Base-by-base conservation (phyloP, 805 yeast species). In the Torulaspora franciscae region DNA sequence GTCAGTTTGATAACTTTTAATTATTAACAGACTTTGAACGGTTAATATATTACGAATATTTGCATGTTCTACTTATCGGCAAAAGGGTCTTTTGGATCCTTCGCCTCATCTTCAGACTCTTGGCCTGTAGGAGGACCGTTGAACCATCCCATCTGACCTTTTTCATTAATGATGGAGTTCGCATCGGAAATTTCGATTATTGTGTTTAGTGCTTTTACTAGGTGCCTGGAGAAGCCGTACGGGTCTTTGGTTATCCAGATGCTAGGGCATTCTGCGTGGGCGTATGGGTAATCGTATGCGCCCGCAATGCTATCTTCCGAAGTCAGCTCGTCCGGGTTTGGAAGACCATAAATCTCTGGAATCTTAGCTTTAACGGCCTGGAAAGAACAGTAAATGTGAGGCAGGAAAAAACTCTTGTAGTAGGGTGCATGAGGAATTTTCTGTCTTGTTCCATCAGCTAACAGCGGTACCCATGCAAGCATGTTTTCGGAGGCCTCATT, bases 241-340 rank as follows among this genome's bases (percentile, higher is more conserved):
- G 86, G 83, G 63, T 91, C 99, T 46, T 71, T 70, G n/a, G 97
- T 95, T 57, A 91, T 79, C 99, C 99, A 91, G 15, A 91, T 68
- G n/a, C 73, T 71, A 1, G 95, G 95, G 54, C 85, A 76, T 36
- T 71, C 63, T 0, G 83, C 83, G 23, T 78, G 69, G 13, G 83
- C 80, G 6, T 83, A 85, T 2, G 97, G 97, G 58, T 75, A 76
- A 57, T 80, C 79, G 65, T 83, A 91, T 0, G 95, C 93, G 50
- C 76, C 79, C 40, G 75, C 71, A 17, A 50, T 43, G 15, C 61
- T 69, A 11, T 65, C 72, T 4, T 66, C 71, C 2, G 69, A 65
- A 23, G 55, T 56, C 4, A 48, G 47, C 22, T 68, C 72, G n/a
- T 73, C 70, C 15, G 76, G 76, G 29, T 68, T 70, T 8, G 69